A percentile compares a stretch with the other conserved stretches of the same genome.
Evolutionary conservation across 2,329 filamentous ascomycete genomes (phyloP).

Genomic region (Talaromyces pinophilus): DNA sequence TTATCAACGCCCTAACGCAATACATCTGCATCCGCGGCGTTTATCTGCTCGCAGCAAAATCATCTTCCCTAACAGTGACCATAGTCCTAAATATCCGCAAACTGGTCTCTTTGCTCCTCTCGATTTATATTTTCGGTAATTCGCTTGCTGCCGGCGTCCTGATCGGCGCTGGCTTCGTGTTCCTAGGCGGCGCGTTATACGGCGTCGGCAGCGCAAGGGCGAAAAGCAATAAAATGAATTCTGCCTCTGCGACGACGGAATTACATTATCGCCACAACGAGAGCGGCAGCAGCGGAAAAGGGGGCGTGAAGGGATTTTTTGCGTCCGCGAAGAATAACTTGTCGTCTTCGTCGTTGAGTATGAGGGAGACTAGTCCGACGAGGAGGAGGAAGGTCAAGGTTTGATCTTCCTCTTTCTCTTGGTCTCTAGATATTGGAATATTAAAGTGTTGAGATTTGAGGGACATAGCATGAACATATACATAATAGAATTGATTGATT

Average conservation of each 20-base stretch:
- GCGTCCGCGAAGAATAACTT: slow-evolving; percentile 7
- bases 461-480: neutral
- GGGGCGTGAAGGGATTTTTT: neutral
- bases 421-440: neutral
- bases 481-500: neutral
- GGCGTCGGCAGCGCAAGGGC: slow-evolving; percentile 64
- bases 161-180: slow-evolving; percentile 80
- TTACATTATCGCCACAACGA: slow-evolving; percentile 13
- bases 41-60: slow-evolving; percentile 85
- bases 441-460: neutral
- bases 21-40: slow-evolving; percentile 94
- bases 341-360: slow-evolving; percentile 17
- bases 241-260: slow-evolving; percentile 6
- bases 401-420: neutral
- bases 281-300: neutral
- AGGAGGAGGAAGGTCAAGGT: slow-evolving; percentile 18
- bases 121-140: slow-evolving; percentile 94
- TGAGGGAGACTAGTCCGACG: slow-evolving; percentile 18
- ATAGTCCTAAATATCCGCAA: slow-evolving; percentile 96
- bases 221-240: slow-evolving; percentile 25
- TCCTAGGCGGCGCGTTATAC: slow-evolving; percentile 87
- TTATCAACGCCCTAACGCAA: slow-evolving; percentile 73
- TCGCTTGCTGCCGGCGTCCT: slow-evolving; percentile 73
- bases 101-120: slow-evolving; percentile 83
- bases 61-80: slow-evolving; percentile 90